Percentiles rank a stretch among this genome's conserved stretches.
phyloP scores from a whole-genome alignment of 2,329 filamentous ascomycete species.

The Scedosporium dehoogii region DNA sequence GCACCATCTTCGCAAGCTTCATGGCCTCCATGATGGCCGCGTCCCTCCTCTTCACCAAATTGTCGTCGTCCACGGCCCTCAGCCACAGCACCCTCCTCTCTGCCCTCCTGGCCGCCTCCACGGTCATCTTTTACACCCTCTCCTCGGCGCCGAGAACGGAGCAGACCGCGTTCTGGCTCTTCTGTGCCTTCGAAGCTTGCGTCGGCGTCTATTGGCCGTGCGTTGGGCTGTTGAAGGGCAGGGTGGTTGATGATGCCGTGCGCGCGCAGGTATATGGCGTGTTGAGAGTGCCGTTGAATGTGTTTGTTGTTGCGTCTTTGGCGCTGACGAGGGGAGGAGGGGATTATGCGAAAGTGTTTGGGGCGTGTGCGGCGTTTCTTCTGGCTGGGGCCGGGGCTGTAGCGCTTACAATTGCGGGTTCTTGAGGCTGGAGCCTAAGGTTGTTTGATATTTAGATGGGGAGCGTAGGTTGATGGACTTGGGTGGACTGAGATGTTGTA shows the following conservation, averaged over 20 bases:
- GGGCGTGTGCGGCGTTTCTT: constrained; percentile 20
- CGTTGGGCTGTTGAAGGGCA: constrained; percentile 41
- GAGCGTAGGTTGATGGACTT: background rate
- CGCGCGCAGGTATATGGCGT: constrained; percentile 43
- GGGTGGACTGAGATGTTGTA: no score
- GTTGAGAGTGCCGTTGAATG: constrained; percentile 46
- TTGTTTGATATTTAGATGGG: background rate
- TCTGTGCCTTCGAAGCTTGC: constrained; percentile 45
- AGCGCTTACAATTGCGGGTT: background rate
- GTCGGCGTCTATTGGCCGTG: constrained; percentile 47
- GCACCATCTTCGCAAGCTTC: constrained; percentile 46
- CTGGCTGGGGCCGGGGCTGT: constrained; percentile 18
- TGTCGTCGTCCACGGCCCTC: background rate
- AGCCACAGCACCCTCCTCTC: constrained; percentile 18
- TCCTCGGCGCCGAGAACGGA: constrained; percentile 22
- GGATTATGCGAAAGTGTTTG: constrained; percentile 19
- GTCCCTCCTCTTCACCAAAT: constrained; percentile 36
- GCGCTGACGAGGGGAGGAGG: constrained; percentile 22
- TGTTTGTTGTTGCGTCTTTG: constrained; percentile 43
- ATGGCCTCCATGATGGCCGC: constrained; percentile 51
- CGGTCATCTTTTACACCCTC: constrained; percentile 26
- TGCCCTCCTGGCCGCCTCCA: constrained; percentile 26
- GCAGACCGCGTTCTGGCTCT: constrained; percentile 38
- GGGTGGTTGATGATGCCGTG: constrained; percentile 39
- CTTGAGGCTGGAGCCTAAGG: background rate